Evolutionary conservation across 75 land plant genomes (phyloP).

Genomic region (Ceratopteris richardii): DNA sequence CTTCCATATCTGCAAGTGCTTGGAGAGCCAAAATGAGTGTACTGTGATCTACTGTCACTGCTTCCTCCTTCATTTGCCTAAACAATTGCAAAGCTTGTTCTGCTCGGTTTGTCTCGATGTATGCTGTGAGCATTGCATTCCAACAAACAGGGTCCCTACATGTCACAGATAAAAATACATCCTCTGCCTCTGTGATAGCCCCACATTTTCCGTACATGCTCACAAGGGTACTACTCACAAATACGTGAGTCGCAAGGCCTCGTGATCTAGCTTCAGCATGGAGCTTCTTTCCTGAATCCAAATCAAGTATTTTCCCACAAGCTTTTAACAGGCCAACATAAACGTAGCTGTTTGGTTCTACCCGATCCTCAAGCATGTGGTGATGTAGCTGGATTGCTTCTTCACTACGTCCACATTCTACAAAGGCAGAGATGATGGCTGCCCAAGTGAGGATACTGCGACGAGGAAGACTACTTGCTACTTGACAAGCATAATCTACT

Average conservation of each 20-base stretch:
- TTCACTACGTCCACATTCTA: neutral
- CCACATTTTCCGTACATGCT: slow-evolving; percentile 3
- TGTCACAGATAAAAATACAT: neutral
- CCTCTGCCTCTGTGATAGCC: neutral
- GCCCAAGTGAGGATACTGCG: neutral
- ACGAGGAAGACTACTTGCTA: neutral
- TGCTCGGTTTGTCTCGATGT: neutral
- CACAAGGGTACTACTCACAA: neutral
- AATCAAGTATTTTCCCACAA: neutral
- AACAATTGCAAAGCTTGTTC: neutral
- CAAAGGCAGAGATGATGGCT: slow-evolving; percentile 7
- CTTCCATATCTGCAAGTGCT: neutral
- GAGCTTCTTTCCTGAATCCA: too few species aligned
- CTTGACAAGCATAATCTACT: slow-evolving; percentile 6
- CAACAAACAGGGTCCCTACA: neutral
- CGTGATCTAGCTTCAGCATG: too few species aligned
- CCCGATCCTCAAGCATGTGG: slow-evolving; percentile 4
- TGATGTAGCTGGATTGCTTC: neutral
- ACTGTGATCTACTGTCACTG: neutral
- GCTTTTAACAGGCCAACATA: slow-evolving; percentile 6
- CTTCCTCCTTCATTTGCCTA: neutral
- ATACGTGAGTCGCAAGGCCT: neutral
- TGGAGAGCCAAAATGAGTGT: neutral
- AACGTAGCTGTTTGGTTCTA: neutral
- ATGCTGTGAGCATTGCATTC: neutral